Percentiles rank a stretch among this genome's conserved stretches.
These are phyloP conservation scores for Pichia sp. DNA, from an alignment of 1,139 yeast genomes.

Conservation along the genomic window DNA sequence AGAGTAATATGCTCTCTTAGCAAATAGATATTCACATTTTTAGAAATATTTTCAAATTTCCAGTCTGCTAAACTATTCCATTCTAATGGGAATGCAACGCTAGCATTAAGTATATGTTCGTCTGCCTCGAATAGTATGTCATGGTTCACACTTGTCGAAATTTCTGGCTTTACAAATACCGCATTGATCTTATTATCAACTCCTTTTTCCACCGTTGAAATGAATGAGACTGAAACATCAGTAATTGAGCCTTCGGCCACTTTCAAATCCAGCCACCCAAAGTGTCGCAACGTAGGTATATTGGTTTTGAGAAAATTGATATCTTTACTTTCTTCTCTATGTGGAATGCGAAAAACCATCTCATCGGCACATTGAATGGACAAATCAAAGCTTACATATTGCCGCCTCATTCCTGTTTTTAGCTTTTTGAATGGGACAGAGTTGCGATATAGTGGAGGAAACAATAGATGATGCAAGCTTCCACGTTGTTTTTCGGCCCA, in stretches of 20 bases:
- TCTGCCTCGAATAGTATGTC: conserved; percentile 68
- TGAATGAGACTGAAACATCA: conserved; percentile 45
- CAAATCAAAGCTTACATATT: conserved; percentile 53
- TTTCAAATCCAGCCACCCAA: conserved; percentile 88
- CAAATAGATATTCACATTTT: conserved; percentile 55
- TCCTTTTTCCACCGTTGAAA: conserved; percentile 51
- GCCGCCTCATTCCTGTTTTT: conserved; percentile 48
- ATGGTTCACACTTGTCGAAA: conserved; percentile 84
- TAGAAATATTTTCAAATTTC: conserved; percentile 53
- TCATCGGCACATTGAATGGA: conserved; percentile 57
- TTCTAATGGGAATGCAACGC: conserved; percentile 62
- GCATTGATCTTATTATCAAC: conserved; percentile 51
- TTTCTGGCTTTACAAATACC: conserved; percentile 54
- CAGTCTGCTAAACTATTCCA: conserved; percentile 82
- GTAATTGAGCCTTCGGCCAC: conserved; percentile 51
- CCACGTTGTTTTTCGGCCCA: conserved; percentile 89
- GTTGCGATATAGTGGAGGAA: conserved; percentile 66
- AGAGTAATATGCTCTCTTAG: conserved; percentile 81
- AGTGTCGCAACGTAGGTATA: conserved; percentile 45
- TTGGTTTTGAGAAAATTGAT: conserved; percentile 15
- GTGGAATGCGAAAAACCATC: conserved; percentile 71
- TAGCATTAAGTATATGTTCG: conserved; percentile 51
- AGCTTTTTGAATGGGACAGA: conserved; percentile 42
- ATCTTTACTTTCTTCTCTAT: conserved; percentile 81
- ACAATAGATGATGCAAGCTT: conserved; percentile 59